Evolutionary conservation across 1,139 yeast species (phyloP).

Genomic region (Kodamaea alishanica): DNA sequence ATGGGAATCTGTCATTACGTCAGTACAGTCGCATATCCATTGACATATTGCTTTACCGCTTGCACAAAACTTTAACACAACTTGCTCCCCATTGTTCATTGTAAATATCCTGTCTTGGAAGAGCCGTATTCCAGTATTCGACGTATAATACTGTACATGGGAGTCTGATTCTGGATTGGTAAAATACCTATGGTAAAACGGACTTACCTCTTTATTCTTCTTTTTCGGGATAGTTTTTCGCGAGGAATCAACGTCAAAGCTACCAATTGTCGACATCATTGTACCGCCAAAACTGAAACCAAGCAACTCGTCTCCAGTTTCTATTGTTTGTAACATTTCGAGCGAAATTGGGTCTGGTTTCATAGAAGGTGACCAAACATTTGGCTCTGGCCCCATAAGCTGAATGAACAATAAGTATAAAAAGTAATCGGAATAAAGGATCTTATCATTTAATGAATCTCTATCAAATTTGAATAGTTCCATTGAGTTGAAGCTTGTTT

Average conservation of each 20-base stretch:
- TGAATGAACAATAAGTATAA: conserved; percentile 60
- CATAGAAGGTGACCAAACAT: conserved; percentile 61
- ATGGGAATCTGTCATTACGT: conserved; percentile 54
- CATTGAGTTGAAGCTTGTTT: conserved; percentile 66
- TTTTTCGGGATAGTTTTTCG: neutral
- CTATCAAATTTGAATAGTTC: conserved; percentile 67
- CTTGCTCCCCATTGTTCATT: conserved; percentile 14
- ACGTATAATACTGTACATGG: conserved; percentile 71
- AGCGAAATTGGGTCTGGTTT: conserved; percentile 21
- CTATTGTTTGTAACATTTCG: neutral
- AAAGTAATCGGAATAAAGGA: conserved; percentile 62
- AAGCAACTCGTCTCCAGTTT: conserved; percentile 1
- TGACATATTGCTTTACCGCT: conserved; percentile 79
- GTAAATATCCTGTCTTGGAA: conserved; percentile 40
- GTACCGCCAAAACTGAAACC: neutral
- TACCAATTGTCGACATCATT: neutral
- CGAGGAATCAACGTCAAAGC: neutral
- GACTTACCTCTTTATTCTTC: conserved; percentile 38
- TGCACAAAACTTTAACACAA: conserved; percentile 44
- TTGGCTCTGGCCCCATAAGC: conserved; percentile 65
- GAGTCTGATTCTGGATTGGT: conserved; percentile 89
- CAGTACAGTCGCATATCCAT: conserved; percentile 91
- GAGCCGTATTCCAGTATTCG: conserved; percentile 64
- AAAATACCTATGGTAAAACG: conserved; percentile 73
- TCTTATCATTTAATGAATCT: conserved; percentile 54